A percentile compares a stretch with the other conserved stretches of the same genome.
Conservation (phyloP, 2,329 filamentous ascomycete genomes). For the Pochonia chlamydosporia region DNA sequence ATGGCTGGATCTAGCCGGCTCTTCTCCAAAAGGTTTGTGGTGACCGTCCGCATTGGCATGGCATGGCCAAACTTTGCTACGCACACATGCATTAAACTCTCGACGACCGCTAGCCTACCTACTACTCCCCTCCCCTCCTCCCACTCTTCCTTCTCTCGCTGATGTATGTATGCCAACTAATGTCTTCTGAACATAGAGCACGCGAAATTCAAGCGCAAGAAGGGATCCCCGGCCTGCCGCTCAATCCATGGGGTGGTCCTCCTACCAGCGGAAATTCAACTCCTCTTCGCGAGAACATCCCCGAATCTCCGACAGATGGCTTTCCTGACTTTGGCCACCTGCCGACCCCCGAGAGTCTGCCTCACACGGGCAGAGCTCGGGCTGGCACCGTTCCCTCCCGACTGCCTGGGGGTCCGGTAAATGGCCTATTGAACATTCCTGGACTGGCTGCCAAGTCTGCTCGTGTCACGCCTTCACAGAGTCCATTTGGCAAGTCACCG, state of each 20-base stretch:
- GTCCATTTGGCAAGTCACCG: slow-evolving; percentile 68
- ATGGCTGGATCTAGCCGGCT: slow-evolving; percentile 65
- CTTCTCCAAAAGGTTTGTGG: slow-evolving; percentile 82
- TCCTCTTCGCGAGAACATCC: slow-evolving; percentile 92
- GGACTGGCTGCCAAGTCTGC: slow-evolving; percentile 67
- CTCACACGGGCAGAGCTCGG: slow-evolving; percentile 71
- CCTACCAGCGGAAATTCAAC: slow-evolving; percentile 96
- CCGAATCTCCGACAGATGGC: slow-evolving; percentile 91
- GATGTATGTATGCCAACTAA: not conserved
- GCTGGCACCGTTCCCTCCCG: slow-evolving; percentile 95
- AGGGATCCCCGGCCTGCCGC: slow-evolving; percentile 63
- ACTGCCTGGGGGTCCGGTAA: slow-evolving; percentile 70
- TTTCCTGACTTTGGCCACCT: slow-evolving; percentile 84
- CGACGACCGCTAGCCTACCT: too few relatives aligned
- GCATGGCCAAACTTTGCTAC: not conserved
- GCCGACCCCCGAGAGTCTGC: slow-evolving; percentile 58
- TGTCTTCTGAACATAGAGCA: slow-evolving; percentile 52
- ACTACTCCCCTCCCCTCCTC: not conserved
- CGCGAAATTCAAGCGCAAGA: slow-evolving; percentile 97
- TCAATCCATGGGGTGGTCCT: slow-evolving; percentile 86
- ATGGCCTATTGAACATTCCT: slow-evolving; percentile 51
- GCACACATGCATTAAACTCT: too few relatives aligned
- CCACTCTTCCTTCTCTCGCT: not conserved
- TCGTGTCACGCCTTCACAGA: slow-evolving; percentile 79
- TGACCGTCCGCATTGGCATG: not conserved